Conservation (phyloP, 2,329 filamentous ascomycete genomes). For the Xylariomycetidae sp. region DNA sequence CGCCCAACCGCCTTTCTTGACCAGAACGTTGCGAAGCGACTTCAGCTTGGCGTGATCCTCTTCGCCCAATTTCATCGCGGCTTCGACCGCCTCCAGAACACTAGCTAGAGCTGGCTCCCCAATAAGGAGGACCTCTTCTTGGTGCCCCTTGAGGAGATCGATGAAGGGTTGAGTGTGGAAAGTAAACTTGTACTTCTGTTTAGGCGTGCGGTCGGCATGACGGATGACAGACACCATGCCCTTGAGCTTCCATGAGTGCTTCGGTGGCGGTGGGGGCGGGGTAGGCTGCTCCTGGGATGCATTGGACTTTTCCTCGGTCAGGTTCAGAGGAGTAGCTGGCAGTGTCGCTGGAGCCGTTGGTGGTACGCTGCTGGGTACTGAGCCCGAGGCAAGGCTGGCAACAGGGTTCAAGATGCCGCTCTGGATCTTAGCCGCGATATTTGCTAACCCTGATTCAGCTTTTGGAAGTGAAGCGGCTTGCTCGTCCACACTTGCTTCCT, state of each 20-base stretch:
- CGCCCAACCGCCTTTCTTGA: conserved; percentile 88
- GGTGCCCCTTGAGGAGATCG: conserved; percentile 86
- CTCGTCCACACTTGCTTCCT: conserved; percentile 17
- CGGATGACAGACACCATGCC: conserved; percentile 95
- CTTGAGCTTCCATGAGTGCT: conserved; percentile 97
- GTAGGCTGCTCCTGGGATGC: conserved; percentile 35
- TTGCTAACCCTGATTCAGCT: conserved; percentile 18
- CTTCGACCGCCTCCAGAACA: conserved; percentile 80
- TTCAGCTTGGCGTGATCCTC: conserved; percentile 87
- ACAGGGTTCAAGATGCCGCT: conserved; percentile 31
- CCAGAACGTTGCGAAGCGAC: conserved; percentile 75
- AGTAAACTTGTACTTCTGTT: conserved; percentile 99
- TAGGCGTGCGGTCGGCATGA: conserved; percentile 93
- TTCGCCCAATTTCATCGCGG: conserved; percentile 69
- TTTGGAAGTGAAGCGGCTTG: conserved; percentile 13
- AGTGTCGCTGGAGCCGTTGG: conserved; percentile 33
- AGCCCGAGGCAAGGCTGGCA: conserved; percentile 19
- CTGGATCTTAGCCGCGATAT: conserved; percentile 27
- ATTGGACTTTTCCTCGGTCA: conserved; percentile 20
- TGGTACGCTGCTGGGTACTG: conserved; percentile 29
- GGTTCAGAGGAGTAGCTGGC: conserved; percentile 30
- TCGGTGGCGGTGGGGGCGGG: conserved; percentile 64
- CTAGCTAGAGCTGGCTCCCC: conserved; percentile 84
- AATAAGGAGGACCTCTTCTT: conserved; percentile 91
- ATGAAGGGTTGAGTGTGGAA: conserved; percentile 97